phyloP scores from a whole-genome alignment of 768 basidiomycete genomes.

The Xanthoconium stramineum region DNA sequence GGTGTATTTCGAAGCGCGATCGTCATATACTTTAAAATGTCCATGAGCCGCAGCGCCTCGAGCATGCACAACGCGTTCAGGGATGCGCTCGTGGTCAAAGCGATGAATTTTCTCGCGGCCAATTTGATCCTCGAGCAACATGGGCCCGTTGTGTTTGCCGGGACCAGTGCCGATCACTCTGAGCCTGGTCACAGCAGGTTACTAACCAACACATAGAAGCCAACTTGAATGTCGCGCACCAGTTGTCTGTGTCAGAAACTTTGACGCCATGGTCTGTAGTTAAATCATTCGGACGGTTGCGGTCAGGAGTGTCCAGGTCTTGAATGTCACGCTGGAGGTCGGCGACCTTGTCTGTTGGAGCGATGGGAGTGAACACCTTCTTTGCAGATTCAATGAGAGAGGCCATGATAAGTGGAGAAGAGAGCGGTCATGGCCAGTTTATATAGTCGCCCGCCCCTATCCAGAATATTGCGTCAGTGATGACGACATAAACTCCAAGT shows the following conservation, averaged over 20 bases:
- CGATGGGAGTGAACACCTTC: constrained; percentile 4
- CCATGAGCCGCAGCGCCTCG: constrained; percentile 81
- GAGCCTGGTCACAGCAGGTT: constrained; percentile 42
- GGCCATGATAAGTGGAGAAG: constrained; percentile 8
- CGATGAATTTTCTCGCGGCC: constrained; percentile 71
- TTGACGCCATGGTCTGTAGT: constrained; percentile 65
- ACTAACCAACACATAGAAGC: background rate
- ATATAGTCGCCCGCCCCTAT: constrained; percentile 10
- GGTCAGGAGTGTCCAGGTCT: background rate
- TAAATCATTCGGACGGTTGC: constrained; percentile 19
- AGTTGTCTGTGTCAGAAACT: constrained; percentile 62
- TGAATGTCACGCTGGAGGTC: constrained; percentile 26
- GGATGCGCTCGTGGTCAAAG: constrained; percentile 88
- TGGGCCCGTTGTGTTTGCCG: constrained; percentile 57
- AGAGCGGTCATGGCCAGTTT: background rate
- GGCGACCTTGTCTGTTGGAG: constrained; percentile 18
- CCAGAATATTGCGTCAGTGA: constrained; percentile 19
- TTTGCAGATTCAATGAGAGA: constrained; percentile 14
- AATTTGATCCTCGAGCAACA: constrained; percentile 75
- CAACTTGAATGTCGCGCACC: constrained; percentile 34
- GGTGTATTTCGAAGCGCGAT: constrained; percentile 68
- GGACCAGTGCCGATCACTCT: constrained; percentile 39
- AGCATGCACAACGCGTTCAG: constrained; percentile 75
- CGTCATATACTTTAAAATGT: constrained; percentile 71
- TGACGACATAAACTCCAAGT: constrained; percentile 9